Base-by-base conservation (phyloP, 768 basidiomycete species). In the Leccinum boreale region DNA sequence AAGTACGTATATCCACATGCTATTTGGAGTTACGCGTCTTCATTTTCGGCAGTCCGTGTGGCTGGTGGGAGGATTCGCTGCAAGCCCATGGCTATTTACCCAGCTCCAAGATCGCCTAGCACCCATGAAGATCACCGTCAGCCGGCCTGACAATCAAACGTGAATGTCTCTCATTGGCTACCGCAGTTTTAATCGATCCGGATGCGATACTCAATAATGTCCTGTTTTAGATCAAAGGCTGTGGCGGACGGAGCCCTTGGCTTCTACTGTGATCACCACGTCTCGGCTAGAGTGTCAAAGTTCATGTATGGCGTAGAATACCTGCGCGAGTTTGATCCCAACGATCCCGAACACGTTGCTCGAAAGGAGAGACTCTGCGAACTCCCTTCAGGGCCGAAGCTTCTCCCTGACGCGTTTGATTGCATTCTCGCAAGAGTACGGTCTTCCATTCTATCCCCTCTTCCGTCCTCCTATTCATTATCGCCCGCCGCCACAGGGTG, bases 301-400 rank as follows among this genome's bases (percentile, higher is more conserved):
- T 90, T 82, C 66, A 85, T 90, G 83, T 92, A 91, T 66, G 90
- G 90, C 15, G 90, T 91, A 46, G 89, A 91, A 69, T 90, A 84
- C 66, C 74, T 90, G 19, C 81, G 89, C 17, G 84, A 87, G 58
- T 83, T 82, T 64, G 82, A 92, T 67, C 73, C 79, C 2, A 75
- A 75, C 39, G 85, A 91, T 68, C 79, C 79, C 7, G 89, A 90
- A 46, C 90, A 91, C 64, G 70, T 83, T 50, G 70, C 80, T 3
- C 80, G 89, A 56, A 81, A 81, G 67, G 82, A 84, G 56, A 79
- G 85, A 45, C 76, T 91, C 35, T 87, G 86, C 61, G 87, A 90
- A 64, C 76, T 91, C 54, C 89, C 89, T 2, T 88, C 86, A 45
- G 89, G 89, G 6, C 89, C 89, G 4, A 85, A 80, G 62, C 75